A percentile compares a stretch with the other conserved stretches of the same genome.
Conservation (phyloP, 352 stramenopile genomes). For the Phytophthora boehmeriae region DNA sequence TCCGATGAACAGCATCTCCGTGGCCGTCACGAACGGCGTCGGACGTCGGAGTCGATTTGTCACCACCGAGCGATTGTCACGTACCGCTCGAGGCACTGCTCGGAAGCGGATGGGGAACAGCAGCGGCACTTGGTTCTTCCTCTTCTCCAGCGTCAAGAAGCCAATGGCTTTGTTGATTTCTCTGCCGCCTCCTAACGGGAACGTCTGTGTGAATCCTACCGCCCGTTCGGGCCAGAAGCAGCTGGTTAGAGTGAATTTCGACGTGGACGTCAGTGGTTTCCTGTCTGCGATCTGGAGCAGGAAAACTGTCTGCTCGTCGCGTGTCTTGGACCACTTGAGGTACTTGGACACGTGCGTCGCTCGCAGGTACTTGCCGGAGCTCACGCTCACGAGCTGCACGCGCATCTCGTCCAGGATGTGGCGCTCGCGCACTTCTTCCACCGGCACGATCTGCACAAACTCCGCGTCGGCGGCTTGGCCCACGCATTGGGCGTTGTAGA, state of each 20-base stretch:
- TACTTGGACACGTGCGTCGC: constrained; percentile 68
- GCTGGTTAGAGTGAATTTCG: constrained; percentile 68
- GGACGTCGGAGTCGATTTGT: constrained; percentile 18
- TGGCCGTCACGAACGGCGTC: constrained; percentile 54
- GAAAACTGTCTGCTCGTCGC: constrained; percentile 71
- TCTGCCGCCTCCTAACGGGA: constrained; percentile 52
- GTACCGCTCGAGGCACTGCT: constrained; percentile 41
- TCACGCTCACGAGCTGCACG: constrained; percentile 60
- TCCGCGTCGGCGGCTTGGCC: constrained; percentile 43
- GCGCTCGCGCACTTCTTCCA: constrained; percentile 56
- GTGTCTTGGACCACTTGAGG: constrained; percentile 60
- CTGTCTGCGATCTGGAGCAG: constrained; percentile 59
- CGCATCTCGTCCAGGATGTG: constrained; percentile 66
- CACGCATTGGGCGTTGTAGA: constrained; percentile 57
- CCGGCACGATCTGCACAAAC: constrained; percentile 62
- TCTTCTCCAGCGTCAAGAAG: constrained; percentile 70
- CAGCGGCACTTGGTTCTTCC: constrained; percentile 61
- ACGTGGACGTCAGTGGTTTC: constrained; percentile 48
- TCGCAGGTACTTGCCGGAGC: constrained; percentile 61
- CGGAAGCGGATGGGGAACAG: constrained; percentile 68
- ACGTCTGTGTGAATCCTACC: constrained; percentile 61
- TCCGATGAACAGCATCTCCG: constrained; percentile 58
- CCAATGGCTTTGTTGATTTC: constrained; percentile 62
- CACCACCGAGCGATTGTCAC: constrained; percentile 32
- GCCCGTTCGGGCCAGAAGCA: constrained; percentile 57